A percentile compares a stretch with the other conserved stretches of the same genome.
phyloP scores from a whole-genome alignment of 306 rosid genomes.

The Citrullus amarus region DNA sequence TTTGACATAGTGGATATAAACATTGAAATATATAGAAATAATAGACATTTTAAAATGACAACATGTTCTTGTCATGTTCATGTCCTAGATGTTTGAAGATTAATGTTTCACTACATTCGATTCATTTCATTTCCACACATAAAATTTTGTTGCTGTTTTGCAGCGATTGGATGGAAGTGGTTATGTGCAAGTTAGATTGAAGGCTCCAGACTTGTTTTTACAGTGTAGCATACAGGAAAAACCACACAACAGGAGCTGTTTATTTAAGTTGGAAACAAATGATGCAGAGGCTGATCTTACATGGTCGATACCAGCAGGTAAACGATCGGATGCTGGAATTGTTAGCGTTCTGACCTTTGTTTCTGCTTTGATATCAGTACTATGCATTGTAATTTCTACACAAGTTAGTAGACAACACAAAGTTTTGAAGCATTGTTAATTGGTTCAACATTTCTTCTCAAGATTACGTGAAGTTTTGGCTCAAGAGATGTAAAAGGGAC shows the following conservation, averaged over 20 bases:
- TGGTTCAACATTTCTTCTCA: not conserved
- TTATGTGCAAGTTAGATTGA: slow-evolving; percentile 42
- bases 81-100: not conserved
- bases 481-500: not conserved
- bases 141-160: not conserved
- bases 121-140: not conserved
- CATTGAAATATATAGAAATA: no score
- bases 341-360: slow-evolving; percentile 42
- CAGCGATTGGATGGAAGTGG: slow-evolving; percentile 78
- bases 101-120: not conserved
- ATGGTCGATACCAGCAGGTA: slow-evolving; percentile 69
- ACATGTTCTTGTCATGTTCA: no score
- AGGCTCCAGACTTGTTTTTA: slow-evolving; percentile 46
- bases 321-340: slow-evolving; percentile 35
- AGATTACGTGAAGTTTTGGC: not conserved
- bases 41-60: no score
- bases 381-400: slow-evolving; percentile 32
- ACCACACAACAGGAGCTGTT: slow-evolving; percentile 25
- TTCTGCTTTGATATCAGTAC: slow-evolving; percentile 45
- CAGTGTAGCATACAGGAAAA: slow-evolving; percentile 33
- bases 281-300: slow-evolving; percentile 22
- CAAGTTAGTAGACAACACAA: slow-evolving; percentile 10
- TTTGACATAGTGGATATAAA: no score
- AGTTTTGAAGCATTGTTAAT: slow-evolving; percentile 32
- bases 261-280: slow-evolving; percentile 21